Percentiles rank a stretch among this genome's conserved stretches.
Conservation (phyloP, 192 early-diverging fungal genomes). For the Nowakowskiella sp. region DNA sequence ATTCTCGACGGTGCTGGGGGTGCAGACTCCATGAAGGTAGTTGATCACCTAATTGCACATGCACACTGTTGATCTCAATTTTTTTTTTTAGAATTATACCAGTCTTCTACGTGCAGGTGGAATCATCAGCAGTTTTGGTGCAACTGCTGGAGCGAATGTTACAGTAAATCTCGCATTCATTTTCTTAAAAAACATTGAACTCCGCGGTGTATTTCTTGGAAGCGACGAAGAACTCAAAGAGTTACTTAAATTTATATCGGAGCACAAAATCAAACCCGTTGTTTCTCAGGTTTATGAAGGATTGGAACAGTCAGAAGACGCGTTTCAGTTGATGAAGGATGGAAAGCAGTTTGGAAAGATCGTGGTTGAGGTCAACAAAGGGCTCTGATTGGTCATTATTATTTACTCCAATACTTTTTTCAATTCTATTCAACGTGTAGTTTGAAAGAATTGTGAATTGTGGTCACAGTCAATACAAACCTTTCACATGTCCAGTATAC, state of each 20-base stretch:
- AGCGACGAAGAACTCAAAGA: constrained; percentile 49
- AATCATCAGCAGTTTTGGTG: constrained; percentile 53
- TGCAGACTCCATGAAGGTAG: constrained; percentile 29
- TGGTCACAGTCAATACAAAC: no score
- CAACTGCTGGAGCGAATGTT: constrained; percentile 38
- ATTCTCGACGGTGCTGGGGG: constrained; percentile 66
- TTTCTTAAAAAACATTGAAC: constrained; percentile 54
- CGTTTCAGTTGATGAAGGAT: constrained; percentile 1
- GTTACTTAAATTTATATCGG: constrained; percentile 52
- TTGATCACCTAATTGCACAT: constrained; percentile 12
- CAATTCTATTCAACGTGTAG: neutral
- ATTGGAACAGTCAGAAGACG: constrained; percentile 11
- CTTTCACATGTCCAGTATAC: no score
- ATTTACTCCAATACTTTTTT: neutral
- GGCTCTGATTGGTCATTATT: neutral
- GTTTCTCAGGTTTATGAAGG: constrained; percentile 48
- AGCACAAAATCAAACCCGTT: constrained; percentile 49
- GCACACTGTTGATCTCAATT: constrained; percentile 9
- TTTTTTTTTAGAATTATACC: constrained; percentile 2
- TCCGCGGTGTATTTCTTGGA: constrained; percentile 60
- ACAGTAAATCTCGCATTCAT: constrained; percentile 32
- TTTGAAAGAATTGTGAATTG: no score
- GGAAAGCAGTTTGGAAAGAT: constrained; percentile 5
- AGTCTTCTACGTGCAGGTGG: constrained; percentile 39
- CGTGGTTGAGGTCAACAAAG: constrained; percentile 1